A percentile compares a stretch with the other conserved stretches of the same genome.
These are phyloP conservation scores for Cenchrus fungigraminus DNA, from an alignment of 176 grass and related monocot species.

Conservation along the genomic window DNA sequence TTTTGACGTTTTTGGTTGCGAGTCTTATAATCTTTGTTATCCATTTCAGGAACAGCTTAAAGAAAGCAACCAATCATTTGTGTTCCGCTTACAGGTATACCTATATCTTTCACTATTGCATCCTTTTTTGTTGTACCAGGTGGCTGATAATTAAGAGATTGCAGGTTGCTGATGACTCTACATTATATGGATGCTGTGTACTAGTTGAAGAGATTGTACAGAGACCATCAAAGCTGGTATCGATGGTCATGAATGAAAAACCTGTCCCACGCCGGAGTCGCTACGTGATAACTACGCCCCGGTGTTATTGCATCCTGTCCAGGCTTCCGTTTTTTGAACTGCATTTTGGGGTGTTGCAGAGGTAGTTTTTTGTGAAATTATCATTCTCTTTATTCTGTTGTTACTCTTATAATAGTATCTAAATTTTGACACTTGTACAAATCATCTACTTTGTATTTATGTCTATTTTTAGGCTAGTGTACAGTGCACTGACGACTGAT, in stretches of 20 bases:
- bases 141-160: constrained; percentile 44
- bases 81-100: constrained; percentile 96
- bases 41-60: constrained; percentile 91
- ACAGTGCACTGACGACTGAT: not conserved
- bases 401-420: not conserved
- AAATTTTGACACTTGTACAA: not conserved
- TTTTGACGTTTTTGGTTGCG: constrained; percentile 21
- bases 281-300: constrained; percentile 84
- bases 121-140: constrained; percentile 5
- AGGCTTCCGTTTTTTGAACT: constrained; percentile 95
- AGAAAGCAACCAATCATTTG: constrained; percentile 97
- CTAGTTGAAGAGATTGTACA: constrained; percentile 98
- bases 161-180: constrained; percentile 93
- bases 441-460: not conserved
- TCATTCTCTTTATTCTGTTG: not conserved
- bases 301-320: constrained; percentile 97
- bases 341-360: constrained; percentile 93
- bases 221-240: constrained; percentile 87
- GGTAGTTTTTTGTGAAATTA: constrained; percentile 51
- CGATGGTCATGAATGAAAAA: constrained; percentile 73
- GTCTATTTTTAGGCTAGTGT: constrained; percentile 9
- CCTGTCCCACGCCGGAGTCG: constrained; percentile 58
- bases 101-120: constrained; percentile 25
- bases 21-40: constrained; percentile 29
- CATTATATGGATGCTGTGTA: constrained; percentile 95